Conservation (phyloP, 2,329 filamentous ascomycete genomes). For the Trichoderma atrobrunneum region DNA sequence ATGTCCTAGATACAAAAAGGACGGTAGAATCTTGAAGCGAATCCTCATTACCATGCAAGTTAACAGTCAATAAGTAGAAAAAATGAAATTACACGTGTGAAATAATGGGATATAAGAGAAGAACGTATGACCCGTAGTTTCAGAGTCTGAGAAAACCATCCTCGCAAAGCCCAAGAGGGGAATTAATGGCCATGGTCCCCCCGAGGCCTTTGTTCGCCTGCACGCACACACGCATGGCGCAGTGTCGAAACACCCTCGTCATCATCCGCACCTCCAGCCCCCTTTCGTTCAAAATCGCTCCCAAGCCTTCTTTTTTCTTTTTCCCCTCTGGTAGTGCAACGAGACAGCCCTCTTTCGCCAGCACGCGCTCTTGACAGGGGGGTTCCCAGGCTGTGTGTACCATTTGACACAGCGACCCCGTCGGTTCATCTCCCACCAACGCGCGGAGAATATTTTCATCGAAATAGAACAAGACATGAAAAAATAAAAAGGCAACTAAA, state of each 20-base stretch:
- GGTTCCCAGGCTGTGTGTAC: conserved; percentile 2
- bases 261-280: not conserved
- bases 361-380: conserved; percentile 3
- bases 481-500: conserved; percentile 23
- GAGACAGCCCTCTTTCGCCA: not conserved
- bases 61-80: conserved; percentile 20
- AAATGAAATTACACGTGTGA: conserved; percentile 25
- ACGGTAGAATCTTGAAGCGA: conserved; percentile 13
- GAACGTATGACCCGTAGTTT: conserved; percentile 20
- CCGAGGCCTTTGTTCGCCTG: conserved; percentile 8
- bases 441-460: conserved; percentile 14
- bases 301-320: not conserved
- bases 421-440: conserved; percentile 6
- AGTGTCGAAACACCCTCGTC: conserved; percentile 9
- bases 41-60: conserved; percentile 19
- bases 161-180: conserved; percentile 6
- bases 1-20: conserved; percentile 16
- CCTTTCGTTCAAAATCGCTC: not conserved
- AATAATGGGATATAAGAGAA: conserved; percentile 23
- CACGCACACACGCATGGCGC: conserved; percentile 20
- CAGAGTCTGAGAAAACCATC: conserved; percentile 17
- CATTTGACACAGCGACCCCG: conserved; percentile 13
- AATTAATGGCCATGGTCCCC: not conserved
- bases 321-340: conserved; percentile 8
- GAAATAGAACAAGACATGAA: conserved; percentile 24